A percentile compares a stretch with the other conserved stretches of the same genome.
phyloP scores from a whole-genome alignment of 345 rosid genomes.

The Pugionium cornutum region DNA sequence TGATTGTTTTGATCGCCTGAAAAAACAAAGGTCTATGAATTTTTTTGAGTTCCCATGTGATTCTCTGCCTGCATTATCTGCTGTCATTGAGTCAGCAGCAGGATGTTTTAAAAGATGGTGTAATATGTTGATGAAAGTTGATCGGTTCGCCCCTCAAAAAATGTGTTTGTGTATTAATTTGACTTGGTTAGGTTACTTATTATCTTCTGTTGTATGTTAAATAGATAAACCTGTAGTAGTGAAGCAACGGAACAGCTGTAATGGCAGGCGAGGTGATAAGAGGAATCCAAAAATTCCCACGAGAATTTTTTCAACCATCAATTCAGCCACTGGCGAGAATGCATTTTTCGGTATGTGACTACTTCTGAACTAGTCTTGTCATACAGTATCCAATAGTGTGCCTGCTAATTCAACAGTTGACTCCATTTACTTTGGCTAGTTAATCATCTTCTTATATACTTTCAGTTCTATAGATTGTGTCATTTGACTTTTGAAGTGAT shows the following conservation, averaged over 20 bases:
- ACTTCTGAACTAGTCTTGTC: slow-evolving; percentile 7
- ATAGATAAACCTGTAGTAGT: slow-evolving; percentile 60
- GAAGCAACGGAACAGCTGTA: slow-evolving; percentile 54
- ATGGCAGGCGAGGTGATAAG: slow-evolving; percentile 71
- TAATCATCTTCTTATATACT: slow-evolving; percentile 9
- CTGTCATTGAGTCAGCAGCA: too few species aligned
- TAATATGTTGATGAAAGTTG: too few species aligned
- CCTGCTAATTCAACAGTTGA: slow-evolving; percentile 5
- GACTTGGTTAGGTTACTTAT: slow-evolving; percentile 22
- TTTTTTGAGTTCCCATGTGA: neutral
- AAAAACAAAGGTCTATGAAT: neutral
- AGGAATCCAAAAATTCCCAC: slow-evolving; percentile 55
- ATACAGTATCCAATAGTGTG: slow-evolving; percentile 7
- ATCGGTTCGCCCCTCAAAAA: too few species aligned
- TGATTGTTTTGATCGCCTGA: neutral
- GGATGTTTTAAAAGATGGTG: too few species aligned
- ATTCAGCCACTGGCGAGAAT: slow-evolving; percentile 58
- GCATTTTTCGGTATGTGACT: slow-evolving; percentile 62
- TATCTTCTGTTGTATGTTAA: slow-evolving; percentile 25
- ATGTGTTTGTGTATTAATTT: slow-evolving; percentile 24
- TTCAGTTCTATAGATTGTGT: slow-evolving; percentile 27
- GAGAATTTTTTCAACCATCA: slow-evolving; percentile 53
- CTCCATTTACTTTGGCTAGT: slow-evolving; percentile 27
- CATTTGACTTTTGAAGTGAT: slow-evolving; percentile 30
- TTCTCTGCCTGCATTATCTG: slow-evolving; percentile 1